These are phyloP conservation scores for Fistulinella prunicolor DNA, from an alignment of 768 basidiomycete species.

Conservation along the genomic window DNA sequence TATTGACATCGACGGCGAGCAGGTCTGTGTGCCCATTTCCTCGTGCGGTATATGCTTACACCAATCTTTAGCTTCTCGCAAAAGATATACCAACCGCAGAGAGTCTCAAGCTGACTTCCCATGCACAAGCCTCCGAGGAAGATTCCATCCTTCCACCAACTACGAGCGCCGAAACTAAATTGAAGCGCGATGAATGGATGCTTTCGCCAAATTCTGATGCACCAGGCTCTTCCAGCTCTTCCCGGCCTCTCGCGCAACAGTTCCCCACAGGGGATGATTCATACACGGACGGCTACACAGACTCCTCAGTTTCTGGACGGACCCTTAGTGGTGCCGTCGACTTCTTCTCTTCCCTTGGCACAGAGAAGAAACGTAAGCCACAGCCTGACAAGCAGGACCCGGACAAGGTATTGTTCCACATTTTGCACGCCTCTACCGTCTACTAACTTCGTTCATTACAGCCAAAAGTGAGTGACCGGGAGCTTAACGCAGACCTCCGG, in stretches of 20 bases:
- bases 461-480: conserved; percentile 58
- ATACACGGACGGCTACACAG: conserved; percentile 66
- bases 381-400: conserved; percentile 59
- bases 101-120: conserved; percentile 65
- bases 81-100: conserved; percentile 76
- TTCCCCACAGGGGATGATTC: conserved; percentile 42
- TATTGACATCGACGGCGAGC: conserved; percentile 72
- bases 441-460: conserved; percentile 30
- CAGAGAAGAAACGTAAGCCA: conserved; percentile 68
- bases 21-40: conserved; percentile 43
- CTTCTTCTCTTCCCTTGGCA: conserved; percentile 88
- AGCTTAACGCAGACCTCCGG: conserved; percentile 59
- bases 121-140: conserved; percentile 45
- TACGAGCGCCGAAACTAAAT: conserved; percentile 43
- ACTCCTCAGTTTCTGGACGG: conserved; percentile 42
- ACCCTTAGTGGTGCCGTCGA: conserved; percentile 63
- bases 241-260: conserved; percentile 30
- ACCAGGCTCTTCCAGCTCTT: conserved; percentile 30
- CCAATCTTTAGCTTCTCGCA: conserved; percentile 49
- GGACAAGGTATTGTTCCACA: conserved; percentile 53
- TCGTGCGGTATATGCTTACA: conserved; percentile 3
- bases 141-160: conserved; percentile 48
- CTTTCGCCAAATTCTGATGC: conserved; percentile 38
- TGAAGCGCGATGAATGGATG: conserved; percentile 91
- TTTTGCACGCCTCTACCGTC: not conserved